Base-by-base conservation (phyloP, 1,139 yeast genomes). In the Candida albicans region DNA sequence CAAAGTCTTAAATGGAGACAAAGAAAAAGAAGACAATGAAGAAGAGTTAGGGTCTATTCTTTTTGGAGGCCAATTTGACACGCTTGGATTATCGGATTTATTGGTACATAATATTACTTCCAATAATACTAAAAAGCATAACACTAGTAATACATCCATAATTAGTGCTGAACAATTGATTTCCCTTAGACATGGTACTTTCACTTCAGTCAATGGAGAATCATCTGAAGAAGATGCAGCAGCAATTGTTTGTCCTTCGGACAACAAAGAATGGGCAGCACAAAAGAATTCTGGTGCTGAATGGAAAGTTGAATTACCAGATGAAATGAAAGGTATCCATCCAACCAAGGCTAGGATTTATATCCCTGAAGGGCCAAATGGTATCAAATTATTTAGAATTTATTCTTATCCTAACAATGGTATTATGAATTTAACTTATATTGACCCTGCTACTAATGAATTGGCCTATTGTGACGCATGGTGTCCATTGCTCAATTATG, bases 361-460 rank as follows among this genome's bases (percentile, higher is more conserved):
- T 59, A 81, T 88, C 50, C 81, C 89, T 0, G 62, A 64, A 6
- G 69, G 72, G 7, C 71, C 71, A 32, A 68, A 73, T 41, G 84
- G 87, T 8, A 79, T 87, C 4, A 74, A 82, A 46, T 53, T 75
- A 7, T 91, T 90, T 62, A 75, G 97, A 56, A 70, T 93, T 15
- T 69, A 86, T 41, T 82, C 96, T 0, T 70, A 77, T 45, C 98
- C 98, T 1, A 77, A 89, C 36, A 79, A 84, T 53, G 91, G 98
- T 53, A 91, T 91, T 50, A 87, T 93, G 96, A 93, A 93, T 59
- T 65, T 93, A 52, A 83, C 96, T 0, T 93, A 89, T 57, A 68
- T 86, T 30, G 95, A 91, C 58, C 95, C 96, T 2, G 53, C 61
- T 1, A 75, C 89, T 1, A 81, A 84, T 44, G 68, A 70, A 26